Evolutionary conservation across 2,329 filamentous ascomycete species (phyloP).

Genomic region (Nannizzia gypsea): DNA sequence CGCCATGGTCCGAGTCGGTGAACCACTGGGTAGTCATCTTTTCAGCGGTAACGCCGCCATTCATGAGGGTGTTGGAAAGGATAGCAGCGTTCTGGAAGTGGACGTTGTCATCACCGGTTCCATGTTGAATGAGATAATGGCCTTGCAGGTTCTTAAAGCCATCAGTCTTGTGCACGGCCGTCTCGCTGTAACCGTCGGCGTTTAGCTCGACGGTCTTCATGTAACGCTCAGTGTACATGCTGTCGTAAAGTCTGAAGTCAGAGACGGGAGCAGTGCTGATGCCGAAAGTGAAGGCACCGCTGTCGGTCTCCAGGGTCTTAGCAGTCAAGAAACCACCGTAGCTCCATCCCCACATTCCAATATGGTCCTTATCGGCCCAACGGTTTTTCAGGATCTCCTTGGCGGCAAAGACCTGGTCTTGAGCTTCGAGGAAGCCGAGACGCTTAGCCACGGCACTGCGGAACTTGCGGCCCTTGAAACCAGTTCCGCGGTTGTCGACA

Average conservation of each 20-base stretch:
- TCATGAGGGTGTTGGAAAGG: constrained; percentile 50
- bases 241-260: constrained; percentile 61
- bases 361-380: constrained; percentile 47
- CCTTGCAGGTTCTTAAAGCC: constrained; percentile 54
- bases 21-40: constrained; percentile 55
- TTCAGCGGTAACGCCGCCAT: constrained; percentile 45
- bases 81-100: constrained; percentile 57
- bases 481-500: constrained; percentile 57
- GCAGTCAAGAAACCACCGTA: constrained; percentile 55
- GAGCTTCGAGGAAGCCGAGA: constrained; percentile 51
- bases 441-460: constrained; percentile 46
- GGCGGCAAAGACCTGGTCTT: constrained; percentile 58
- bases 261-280: constrained; percentile 54
- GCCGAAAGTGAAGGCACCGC: constrained; percentile 50
- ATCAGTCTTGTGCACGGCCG: constrained; percentile 45
- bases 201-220: constrained; percentile 54
- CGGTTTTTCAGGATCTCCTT: constrained; percentile 39
- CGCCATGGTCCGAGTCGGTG: constrained; percentile 53
- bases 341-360: constrained; percentile 59
- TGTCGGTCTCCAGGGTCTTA: constrained; percentile 54
- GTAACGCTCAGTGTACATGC: constrained; percentile 60
- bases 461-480: constrained; percentile 52
- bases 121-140: constrained; percentile 52
- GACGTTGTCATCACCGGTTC: constrained; percentile 59
- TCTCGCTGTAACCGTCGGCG: constrained; percentile 47